phyloP scores from a whole-genome alignment of 1,284 basidiomycete species.

The Abortiporus biennis region DNA sequence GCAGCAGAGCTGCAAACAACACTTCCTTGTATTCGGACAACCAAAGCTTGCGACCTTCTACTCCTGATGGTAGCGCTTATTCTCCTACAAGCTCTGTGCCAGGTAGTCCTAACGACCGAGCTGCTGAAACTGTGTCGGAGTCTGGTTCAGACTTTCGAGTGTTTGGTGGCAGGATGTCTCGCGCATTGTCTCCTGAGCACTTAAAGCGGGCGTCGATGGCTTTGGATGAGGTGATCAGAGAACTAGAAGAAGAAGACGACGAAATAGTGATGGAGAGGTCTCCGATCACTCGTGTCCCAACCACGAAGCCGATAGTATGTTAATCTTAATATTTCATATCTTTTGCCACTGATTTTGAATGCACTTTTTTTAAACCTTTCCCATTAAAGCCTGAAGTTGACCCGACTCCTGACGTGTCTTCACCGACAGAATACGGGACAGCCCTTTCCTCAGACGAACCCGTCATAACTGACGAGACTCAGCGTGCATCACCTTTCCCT shows the following conservation, averaged over 20 bases:
- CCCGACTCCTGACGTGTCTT: conserved; percentile 7
- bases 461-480: conserved; percentile 39
- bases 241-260: conserved; percentile 58
- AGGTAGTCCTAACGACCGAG: conserved; percentile 42
- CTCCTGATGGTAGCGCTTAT: conserved; percentile 42
- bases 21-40: conserved; percentile 37
- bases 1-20: conserved; percentile 28
- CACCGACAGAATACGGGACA: conserved; percentile 36
- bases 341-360: not conserved
- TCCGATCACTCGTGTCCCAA: conserved; percentile 34
- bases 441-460: conserved; percentile 61
- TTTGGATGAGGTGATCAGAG: conserved; percentile 64
- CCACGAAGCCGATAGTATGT: conserved; percentile 9
- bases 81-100: conserved; percentile 29
- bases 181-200: conserved; percentile 42
- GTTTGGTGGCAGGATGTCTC: conserved; percentile 32
- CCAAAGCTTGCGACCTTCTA: conserved; percentile 38
- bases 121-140: conserved; percentile 20
- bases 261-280: conserved; percentile 69
- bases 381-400: conserved; percentile 14
- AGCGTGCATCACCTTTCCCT: conserved; percentile 40
- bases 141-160: conserved; percentile 10
- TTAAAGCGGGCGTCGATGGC: conserved; percentile 65
- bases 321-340: conserved; percentile 9
- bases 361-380: conserved; percentile 7